Percentiles rank a stretch among this genome's conserved stretches.
phyloP scores from a whole-genome alignment of 192 early-diverging fungal species.

The Coemansia sp. region DNA sequence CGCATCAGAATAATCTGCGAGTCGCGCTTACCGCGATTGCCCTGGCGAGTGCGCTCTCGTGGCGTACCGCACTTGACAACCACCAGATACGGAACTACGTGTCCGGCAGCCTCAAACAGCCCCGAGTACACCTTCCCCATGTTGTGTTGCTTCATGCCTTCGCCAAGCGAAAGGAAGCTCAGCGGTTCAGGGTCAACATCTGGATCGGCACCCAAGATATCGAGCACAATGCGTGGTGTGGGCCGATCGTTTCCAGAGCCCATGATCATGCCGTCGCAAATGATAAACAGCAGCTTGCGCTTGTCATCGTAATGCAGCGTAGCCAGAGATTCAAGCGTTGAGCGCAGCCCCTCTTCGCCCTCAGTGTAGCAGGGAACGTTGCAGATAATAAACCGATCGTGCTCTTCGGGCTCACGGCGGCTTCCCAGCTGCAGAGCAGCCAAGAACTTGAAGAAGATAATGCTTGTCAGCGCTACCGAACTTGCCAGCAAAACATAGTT shows the following conservation, averaged over 20 bases:
- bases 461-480: conserved; percentile 76
- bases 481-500: conserved; percentile 80
- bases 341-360: conserved; percentile 84
- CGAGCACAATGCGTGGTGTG: conserved; percentile 92
- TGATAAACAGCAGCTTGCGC: conserved; percentile 92
- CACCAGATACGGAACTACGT: conserved; percentile 91
- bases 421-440: conserved; percentile 84
- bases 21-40: conserved; percentile 98
- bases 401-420: conserved; percentile 72
- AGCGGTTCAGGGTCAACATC: conserved; percentile 78
- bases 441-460: conserved; percentile 91
- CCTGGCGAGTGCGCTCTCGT: conserved; percentile 80
- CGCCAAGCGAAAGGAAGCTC: conserved; percentile 82
- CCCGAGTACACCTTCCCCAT: conserved; percentile 97
- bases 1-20: conserved; percentile 98
- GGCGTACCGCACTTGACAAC: conserved; percentile 91
- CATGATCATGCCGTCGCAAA: conserved; percentile 95
- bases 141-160: conserved; percentile 88
- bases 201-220: conserved; percentile 94
- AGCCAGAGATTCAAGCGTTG: conserved; percentile 90
- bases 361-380: conserved; percentile 98
- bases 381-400: conserved; percentile 89
- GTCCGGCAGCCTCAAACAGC: conserved; percentile 86
- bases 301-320: conserved; percentile 93
- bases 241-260: conserved; percentile 95